Conservation (phyloP, 805 yeast genomes). For the Saccharomycopsis guyanensis region DNA sequence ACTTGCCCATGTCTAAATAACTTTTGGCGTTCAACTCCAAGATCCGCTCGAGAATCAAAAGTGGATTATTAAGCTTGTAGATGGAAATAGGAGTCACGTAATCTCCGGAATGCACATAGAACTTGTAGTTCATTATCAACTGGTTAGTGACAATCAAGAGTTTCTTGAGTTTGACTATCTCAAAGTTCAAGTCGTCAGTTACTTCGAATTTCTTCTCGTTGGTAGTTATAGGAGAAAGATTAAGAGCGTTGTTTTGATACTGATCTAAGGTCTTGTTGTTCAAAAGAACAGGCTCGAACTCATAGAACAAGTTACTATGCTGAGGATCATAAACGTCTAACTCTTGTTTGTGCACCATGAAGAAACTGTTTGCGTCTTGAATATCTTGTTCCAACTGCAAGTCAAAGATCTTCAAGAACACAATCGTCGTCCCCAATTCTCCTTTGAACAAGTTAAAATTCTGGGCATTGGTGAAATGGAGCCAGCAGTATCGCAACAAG, state of each 20-base stretch:
- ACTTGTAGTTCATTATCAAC: constrained; percentile 16
- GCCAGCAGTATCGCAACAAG: constrained; percentile 18
- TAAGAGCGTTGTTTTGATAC: neutral
- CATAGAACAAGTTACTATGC: constrained; percentile 9
- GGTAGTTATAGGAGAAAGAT: neutral
- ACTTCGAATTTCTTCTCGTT: constrained; percentile 7
- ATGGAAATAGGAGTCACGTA: constrained; percentile 10
- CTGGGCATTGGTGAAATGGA: constrained; percentile 14
- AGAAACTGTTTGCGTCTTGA: constrained; percentile 13
- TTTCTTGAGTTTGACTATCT: constrained; percentile 17
- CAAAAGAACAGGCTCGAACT: constrained; percentile 16
- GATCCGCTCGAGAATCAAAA: constrained; percentile 29
- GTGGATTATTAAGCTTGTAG: constrained; percentile 24
- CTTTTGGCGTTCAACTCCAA: constrained; percentile 37
- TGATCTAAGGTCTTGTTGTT: constrained; percentile 6
- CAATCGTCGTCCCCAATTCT: constrained; percentile 10
- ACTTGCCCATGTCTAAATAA: constrained; percentile 36
- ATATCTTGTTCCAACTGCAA: constrained; percentile 14
- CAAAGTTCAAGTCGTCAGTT: constrained; percentile 18
- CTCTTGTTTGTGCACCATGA: constrained; percentile 3
- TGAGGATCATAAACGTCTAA: constrained; percentile 13
- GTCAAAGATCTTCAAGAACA: constrained; percentile 16
- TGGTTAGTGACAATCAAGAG: constrained; percentile 17
- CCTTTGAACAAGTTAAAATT: constrained; percentile 17
- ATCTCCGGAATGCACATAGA: neutral